Evolutionary conservation across 352 stramenopile genomes (phyloP).

Genomic region (Globisporangium cylindrosporum): DNA sequence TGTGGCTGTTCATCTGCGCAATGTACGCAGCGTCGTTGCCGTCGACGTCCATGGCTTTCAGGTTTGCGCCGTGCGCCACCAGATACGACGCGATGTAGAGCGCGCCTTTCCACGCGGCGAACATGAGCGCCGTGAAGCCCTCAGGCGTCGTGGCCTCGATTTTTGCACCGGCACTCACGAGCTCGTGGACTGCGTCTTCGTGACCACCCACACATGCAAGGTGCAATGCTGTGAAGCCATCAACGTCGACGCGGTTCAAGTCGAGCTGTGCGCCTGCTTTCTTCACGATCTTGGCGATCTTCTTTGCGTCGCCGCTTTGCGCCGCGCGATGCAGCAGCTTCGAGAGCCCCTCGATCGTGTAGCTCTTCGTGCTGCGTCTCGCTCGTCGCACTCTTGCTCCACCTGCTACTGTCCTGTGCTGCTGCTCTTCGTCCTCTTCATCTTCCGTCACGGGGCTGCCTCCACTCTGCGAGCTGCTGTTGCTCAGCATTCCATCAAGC

Average conservation of each 20-base stretch:
- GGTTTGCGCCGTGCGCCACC: conserved; percentile 31
- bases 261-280: conserved; percentile 23
- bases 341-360: conserved; percentile 20
- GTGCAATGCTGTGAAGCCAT: conserved; percentile 64
- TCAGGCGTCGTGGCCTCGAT: conserved; percentile 46
- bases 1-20: conserved; percentile 45
- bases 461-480: conserved; percentile 47
- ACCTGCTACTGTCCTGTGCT: not conserved
- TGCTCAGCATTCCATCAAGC: conserved; percentile 18
- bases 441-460: conserved; percentile 57
- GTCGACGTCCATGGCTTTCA: conserved; percentile 42
- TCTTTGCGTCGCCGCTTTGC: conserved; percentile 42
- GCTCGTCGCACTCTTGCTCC: not conserved
- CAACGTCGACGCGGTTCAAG: conserved; percentile 36
- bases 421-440: conserved; percentile 25
- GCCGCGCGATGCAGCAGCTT: conserved; percentile 42
- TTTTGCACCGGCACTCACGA: conserved; percentile 39
- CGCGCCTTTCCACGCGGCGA: conserved; percentile 43
- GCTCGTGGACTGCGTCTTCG: conserved; percentile 36
- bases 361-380: conserved; percentile 9
- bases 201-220: conserved; percentile 53
- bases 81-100: conserved; percentile 39
- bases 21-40: conserved; percentile 51
- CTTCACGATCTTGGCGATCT: conserved; percentile 47
- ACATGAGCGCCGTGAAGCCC: conserved; percentile 57